Conservation (phyloP, 768 basidiomycete species). For the Lentinula boryana region DNA sequence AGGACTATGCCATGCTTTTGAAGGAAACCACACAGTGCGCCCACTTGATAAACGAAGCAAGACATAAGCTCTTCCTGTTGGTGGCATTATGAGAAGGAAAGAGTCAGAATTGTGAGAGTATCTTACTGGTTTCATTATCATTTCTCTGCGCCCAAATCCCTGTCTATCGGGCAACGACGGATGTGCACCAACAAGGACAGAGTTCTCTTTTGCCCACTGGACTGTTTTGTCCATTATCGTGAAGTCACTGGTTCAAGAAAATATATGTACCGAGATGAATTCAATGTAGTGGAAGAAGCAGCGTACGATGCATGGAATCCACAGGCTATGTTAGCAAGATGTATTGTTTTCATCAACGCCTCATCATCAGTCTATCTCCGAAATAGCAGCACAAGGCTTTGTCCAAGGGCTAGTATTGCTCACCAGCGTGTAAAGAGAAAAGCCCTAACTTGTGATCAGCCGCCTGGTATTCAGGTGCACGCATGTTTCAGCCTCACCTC, state of each 20-base stretch:
- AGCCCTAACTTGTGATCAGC: slow-evolving; percentile 30
- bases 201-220: slow-evolving; percentile 45
- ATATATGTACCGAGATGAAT: background rate
- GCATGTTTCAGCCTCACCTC: slow-evolving; percentile 28
- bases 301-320: slow-evolving; percentile 60
- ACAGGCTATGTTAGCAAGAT: slow-evolving; percentile 60
- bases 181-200: slow-evolving; percentile 60
- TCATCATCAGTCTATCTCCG: slow-evolving; percentile 43
- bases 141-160: slow-evolving; percentile 62
- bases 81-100: background rate
- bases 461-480: background rate
- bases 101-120: background rate
- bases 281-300: background rate
- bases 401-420: background rate
- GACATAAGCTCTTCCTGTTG: slow-evolving; percentile 46
- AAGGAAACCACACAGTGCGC: slow-evolving; percentile 58
- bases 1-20: slow-evolving; percentile 42
- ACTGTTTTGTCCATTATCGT: slow-evolving; percentile 63
- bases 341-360: slow-evolving; percentile 47
- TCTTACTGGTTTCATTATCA: slow-evolving; percentile 50
- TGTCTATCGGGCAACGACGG: slow-evolving; percentile 53
- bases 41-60: slow-evolving; percentile 63
- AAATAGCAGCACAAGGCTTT: background rate
- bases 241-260: slow-evolving; percentile 40
- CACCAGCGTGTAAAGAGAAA: slow-evolving; percentile 44